Evolutionary conservation across 768 basidiomycete genomes (phyloP), one percentile per base, ranked within the genome.

Genomic region (Leucogyrophana mollusca): DNA sequence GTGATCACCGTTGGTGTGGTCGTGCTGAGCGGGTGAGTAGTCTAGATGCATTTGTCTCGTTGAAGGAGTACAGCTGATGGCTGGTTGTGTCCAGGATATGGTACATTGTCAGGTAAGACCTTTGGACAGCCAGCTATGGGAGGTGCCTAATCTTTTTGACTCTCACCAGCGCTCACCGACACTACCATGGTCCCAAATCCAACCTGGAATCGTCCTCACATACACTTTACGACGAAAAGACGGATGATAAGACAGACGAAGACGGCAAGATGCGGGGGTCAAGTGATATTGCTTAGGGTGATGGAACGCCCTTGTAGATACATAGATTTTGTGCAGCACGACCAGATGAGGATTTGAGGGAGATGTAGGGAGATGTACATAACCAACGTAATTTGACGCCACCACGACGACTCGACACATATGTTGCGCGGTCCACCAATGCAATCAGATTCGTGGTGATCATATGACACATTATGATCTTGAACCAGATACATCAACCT

Each of bases 1-100:
- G 86, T 85, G 47, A 81, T 82, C 50, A 78, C 79, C 5, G 54
- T 72, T 34, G 73, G 78, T 20, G 79, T 82, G 20, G 60, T 81
- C 49, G 56, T 77, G 40, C 65, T 81, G n/a, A 73, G 77, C 18
- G 71, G 73, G 78, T 82, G 57, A 47, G 76, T 68, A 18, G n/a
- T 27, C 39, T 4, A 1, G 43, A 34, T 13, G 8, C 25, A 20
- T 21, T 16, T 11, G 6, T 43, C 33, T n/a, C 18, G 4, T 43
- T 34, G 16, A 32, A 43, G 10, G 9, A 13, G 13, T 20, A 13
- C 20, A 25, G 11, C 22, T 18, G 24, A 27, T 24, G 6, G 33
- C 8, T 18, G 17, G 9, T 9, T 13, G 3, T 17, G 27, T n/a
- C 4, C 20, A 82, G 79, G 37, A 38, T 65, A 10, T 82, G 80